A percentile compares a stretch with the other conserved stretches of the same genome.
These are phyloP conservation scores for Massariosphaeria phaeospora DNA, from an alignment of 495 filamentous ascomycete species.

Conservation along the genomic window DNA sequence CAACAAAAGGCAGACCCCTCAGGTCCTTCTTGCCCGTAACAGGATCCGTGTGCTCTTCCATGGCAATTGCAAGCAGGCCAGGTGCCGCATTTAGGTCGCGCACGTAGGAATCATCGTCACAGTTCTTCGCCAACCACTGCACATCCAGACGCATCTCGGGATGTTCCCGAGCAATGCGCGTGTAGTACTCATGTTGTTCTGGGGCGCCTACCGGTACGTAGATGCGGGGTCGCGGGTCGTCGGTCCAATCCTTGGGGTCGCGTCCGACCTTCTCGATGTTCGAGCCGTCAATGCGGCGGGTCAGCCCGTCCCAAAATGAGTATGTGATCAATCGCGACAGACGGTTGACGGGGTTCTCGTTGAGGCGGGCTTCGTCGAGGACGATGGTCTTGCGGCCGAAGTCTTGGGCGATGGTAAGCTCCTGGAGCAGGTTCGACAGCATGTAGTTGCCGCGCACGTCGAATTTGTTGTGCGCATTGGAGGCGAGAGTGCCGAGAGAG, in stretches of 20 bases:
- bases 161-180: constrained; percentile 61
- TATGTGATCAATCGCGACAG: constrained; percentile 78
- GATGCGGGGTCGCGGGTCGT: constrained; percentile 80
- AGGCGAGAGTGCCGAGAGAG: constrained; percentile 77
- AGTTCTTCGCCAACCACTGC: constrained; percentile 59
- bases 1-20: constrained; percentile 85
- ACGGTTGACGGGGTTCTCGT: constrained; percentile 87
- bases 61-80: constrained; percentile 81
- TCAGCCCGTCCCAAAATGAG: constrained; percentile 85
- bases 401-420: constrained; percentile 82
- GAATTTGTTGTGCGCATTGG: constrained; percentile 73
- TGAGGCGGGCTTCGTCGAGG: constrained; percentile 79
- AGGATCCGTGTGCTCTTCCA: constrained; percentile 65
- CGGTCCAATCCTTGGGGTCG: constrained; percentile 89
- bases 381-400: constrained; percentile 78
- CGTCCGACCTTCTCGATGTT: constrained; percentile 79
- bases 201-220: constrained; percentile 82
- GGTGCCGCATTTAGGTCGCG: constrained; percentile 74
- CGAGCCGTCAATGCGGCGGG: constrained; percentile 78
- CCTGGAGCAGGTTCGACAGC: constrained; percentile 91
- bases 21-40: constrained; percentile 60
- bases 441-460: constrained; percentile 93
- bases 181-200: constrained; percentile 86
- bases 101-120: constrained; percentile 71
- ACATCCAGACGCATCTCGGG: constrained; percentile 87